Evolutionary conservation across 1,284 basidiomycete species (phyloP).

Genomic region (Ganoderma leucocontextum): DNA sequence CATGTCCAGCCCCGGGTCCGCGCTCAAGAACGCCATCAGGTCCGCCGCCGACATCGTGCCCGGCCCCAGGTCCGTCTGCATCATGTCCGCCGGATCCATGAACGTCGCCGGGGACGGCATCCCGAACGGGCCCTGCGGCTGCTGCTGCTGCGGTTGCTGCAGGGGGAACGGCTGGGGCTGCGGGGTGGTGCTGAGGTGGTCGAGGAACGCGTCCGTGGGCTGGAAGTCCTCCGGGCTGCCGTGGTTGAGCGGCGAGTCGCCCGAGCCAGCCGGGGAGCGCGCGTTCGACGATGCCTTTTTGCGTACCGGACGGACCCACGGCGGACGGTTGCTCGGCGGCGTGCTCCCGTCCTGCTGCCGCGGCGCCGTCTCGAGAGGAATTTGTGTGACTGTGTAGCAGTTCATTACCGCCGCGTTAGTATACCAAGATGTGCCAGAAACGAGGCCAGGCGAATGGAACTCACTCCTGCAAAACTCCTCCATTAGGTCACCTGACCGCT

Average conservation of each 20-base stretch:
- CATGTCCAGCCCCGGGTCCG: slow-evolving; percentile 45
- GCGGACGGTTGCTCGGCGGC: slow-evolving; percentile 65
- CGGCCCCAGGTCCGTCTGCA: slow-evolving; percentile 32
- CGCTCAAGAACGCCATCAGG: slow-evolving; percentile 46
- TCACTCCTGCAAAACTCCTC: slow-evolving; percentile 91
- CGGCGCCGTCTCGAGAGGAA: slow-evolving; percentile 74
- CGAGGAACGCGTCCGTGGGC: slow-evolving; percentile 67
- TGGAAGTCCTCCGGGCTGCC: slow-evolving; percentile 73
- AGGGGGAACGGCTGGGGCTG: slow-evolving; percentile 26
- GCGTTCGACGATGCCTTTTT: slow-evolving; percentile 67
- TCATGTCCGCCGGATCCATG: slow-evolving; percentile 41
- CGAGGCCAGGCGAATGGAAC: slow-evolving; percentile 41
- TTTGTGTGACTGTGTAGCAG: slow-evolving; percentile 74
- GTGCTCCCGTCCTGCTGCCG: slow-evolving; percentile 51
- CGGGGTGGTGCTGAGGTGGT: slow-evolving; percentile 40
- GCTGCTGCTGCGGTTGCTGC: slow-evolving; percentile 15
- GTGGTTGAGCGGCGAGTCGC: slow-evolving; percentile 61
- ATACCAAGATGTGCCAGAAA: background rate
- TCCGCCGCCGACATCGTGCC: slow-evolving; percentile 43
- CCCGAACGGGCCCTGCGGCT: slow-evolving; percentile 33
- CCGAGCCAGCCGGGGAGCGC: slow-evolving; percentile 49
- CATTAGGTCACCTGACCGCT: slow-evolving; percentile 88
- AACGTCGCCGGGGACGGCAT: slow-evolving; percentile 27
- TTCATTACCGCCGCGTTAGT: background rate
- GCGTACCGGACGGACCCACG: slow-evolving; percentile 88